A percentile compares a stretch with the other conserved stretches of the same genome.
These are phyloP conservation scores for Sporothrix inflata DNA, from an alignment of 2,329 filamentous ascomycete genomes.

Conservation along the genomic window DNA sequence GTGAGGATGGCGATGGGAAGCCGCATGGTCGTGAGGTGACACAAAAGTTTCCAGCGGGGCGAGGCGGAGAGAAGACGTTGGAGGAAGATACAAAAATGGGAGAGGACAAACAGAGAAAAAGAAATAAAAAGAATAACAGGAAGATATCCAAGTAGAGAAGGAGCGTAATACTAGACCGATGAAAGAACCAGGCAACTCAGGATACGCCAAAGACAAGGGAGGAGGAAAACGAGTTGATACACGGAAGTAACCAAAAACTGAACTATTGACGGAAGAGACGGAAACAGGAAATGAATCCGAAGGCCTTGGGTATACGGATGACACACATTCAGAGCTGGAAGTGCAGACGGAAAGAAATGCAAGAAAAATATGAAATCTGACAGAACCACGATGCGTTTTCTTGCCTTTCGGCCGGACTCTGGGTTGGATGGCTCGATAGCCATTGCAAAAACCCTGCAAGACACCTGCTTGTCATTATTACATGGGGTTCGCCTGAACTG, in stretches of 20 bases:
- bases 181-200: not conserved
- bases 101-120: not conserved
- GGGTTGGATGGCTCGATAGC: not conserved
- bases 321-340: not conserved
- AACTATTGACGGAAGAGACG: not conserved
- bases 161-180: too few species aligned
- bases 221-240: too few species aligned
- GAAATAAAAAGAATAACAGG: not conserved
- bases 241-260: not conserved
- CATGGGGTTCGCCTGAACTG: not conserved
- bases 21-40: not conserved
- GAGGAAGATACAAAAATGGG: not conserved
- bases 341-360: not conserved
- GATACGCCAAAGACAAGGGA: not conserved
- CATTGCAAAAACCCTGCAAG: not conserved
- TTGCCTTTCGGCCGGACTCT: conserved; percentile 15
- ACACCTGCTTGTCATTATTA: not conserved
- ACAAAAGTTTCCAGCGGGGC: not conserved
- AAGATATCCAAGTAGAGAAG: not conserved
- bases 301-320: not conserved
- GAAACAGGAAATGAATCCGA: not conserved
- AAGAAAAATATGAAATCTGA: not conserved
- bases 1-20: not conserved
- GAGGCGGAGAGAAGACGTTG: not conserved
- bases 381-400: not conserved